phyloP scores from a whole-genome alignment of 495 filamentous ascomycete genomes.

The Penicillium angulare region DNA sequence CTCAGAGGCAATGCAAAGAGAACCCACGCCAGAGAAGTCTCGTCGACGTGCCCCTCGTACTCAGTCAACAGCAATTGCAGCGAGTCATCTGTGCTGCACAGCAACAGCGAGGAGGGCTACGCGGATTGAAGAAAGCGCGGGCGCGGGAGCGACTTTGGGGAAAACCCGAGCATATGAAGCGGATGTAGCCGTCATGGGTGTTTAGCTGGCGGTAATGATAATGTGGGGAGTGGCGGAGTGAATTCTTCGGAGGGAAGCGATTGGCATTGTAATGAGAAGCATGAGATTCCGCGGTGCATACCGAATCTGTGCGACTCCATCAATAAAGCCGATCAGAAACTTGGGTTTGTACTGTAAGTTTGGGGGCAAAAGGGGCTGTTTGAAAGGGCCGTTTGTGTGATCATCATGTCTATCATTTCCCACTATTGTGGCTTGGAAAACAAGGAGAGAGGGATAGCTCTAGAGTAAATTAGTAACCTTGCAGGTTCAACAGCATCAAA shows the following conservation, averaged over 20 bases:
- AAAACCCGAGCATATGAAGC: slow-evolving; percentile 42
- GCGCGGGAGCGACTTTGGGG: slow-evolving; percentile 36
- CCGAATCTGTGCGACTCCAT: slow-evolving; percentile 22
- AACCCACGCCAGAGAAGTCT: slow-evolving; percentile 36
- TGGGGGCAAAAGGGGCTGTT: slow-evolving; percentile 2
- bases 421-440: too few species aligned
- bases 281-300: slow-evolving; percentile 26
- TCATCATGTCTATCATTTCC: too few species aligned
- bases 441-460: too few species aligned
- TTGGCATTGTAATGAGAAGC: slow-evolving; percentile 2
- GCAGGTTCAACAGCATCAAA: too few species aligned
- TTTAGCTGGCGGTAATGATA: slow-evolving; percentile 40
- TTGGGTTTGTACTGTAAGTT: too few species aligned
- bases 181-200: slow-evolving; percentile 32
- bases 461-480: too few species aligned
- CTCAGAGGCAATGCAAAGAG: slow-evolving; percentile 50
- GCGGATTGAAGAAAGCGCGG: slow-evolving; percentile 23
- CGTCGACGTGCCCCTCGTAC: slow-evolving; percentile 32
- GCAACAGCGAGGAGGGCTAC: slow-evolving; percentile 17
- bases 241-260: slow-evolving; percentile 8
- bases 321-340: neutral
- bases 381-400: neutral
- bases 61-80: slow-evolving; percentile 26
- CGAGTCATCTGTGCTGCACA: slow-evolving; percentile 11
- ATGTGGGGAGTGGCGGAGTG: neutral